These are phyloP conservation scores for Xanthoconium separans DNA, from an alignment of 1,284 basidiomycete genomes.

Conservation along the genomic window DNA sequence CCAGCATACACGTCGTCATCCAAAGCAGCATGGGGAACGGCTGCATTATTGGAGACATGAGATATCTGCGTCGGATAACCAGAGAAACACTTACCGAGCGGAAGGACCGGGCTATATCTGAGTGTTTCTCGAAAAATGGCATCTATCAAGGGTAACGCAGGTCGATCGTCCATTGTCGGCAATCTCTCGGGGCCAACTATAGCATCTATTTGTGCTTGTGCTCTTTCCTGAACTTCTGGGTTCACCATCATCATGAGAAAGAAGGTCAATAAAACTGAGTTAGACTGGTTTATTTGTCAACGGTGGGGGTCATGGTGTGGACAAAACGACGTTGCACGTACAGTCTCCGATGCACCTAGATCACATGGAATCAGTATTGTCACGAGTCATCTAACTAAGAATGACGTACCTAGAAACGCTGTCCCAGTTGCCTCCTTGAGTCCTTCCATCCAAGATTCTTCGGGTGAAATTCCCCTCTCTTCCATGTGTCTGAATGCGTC, in stretches of 20 bases:
- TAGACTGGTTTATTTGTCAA: neutral
- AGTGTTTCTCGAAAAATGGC: neutral
- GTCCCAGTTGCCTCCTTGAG: neutral
- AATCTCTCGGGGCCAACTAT: neutral
- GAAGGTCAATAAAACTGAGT: constrained; percentile 1
- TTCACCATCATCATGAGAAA: constrained; percentile 6
- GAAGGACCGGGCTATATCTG: neutral
- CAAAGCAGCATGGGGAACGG: neutral
- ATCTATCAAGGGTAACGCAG: neutral
- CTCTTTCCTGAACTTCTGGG: constrained; percentile 3
- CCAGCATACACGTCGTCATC: neutral
- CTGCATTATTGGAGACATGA: neutral
- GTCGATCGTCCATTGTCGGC: neutral
- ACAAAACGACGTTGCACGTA: neutral
- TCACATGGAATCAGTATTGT: neutral
- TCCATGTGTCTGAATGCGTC: neutral
- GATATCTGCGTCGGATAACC: too few species aligned
- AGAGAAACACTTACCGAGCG: neutral
- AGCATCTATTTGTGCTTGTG: constrained; percentile 9
- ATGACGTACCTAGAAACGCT: neutral
- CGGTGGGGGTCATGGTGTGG: neutral
- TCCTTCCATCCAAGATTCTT: neutral
- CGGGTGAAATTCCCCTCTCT: neutral
- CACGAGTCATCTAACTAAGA: too few species aligned
- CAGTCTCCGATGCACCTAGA: neutral